Evolutionary conservation across 768 basidiomycete species (phyloP), one percentile per base, ranked within the genome.

Genomic region (Melanogaster broomeanus): DNA sequence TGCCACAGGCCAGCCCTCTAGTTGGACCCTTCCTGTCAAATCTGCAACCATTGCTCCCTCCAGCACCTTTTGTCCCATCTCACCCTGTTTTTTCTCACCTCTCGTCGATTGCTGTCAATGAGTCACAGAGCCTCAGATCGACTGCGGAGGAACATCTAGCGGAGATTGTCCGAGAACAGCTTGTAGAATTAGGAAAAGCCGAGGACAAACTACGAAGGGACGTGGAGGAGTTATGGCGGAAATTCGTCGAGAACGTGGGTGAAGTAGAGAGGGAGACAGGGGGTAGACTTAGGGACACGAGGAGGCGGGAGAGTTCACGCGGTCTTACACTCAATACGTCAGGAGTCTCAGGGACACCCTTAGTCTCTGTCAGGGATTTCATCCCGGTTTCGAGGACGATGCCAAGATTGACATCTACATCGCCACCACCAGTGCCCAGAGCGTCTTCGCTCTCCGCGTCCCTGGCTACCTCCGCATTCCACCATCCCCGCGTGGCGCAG

Each of bases 61-160:
- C 88, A 16, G 81, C 85, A 19, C 89, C 90, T 16, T 91, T 88
- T 67, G 80, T 85, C 0, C 85, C 90, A 7, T 82, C 85, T 16
- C 87, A 92, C 58, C 82, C 83, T 7, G 79, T 83, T 37, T 92
- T 91, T 61, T 55, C 73, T 38, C 83, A 88, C 64, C 74, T 92
- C 28, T 76, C 84, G 15, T 72, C 77, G 21, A 61, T 83, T 43
- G 89, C 90, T 13, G 63, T 71, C 22, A 66, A 75, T 30, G 71
- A 78, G 58, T 88, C 87, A 0, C 71, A 82, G 35, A 73, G 69
- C 45, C 64, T 82, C 44, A 80, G 88, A 53, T 67, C 73, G 25
- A 66, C 72, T 43, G 84, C 84, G 13, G 85, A 90, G 65, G 77
- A 77, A 40, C 73, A 83, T 49, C 75, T 88, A 54, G 63, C 74